Percentiles rank a stretch among this genome's conserved stretches.
Evolutionary conservation across 768 basidiomycete species (phyloP).

Genomic region (Daedaleopsis nitida): DNA sequence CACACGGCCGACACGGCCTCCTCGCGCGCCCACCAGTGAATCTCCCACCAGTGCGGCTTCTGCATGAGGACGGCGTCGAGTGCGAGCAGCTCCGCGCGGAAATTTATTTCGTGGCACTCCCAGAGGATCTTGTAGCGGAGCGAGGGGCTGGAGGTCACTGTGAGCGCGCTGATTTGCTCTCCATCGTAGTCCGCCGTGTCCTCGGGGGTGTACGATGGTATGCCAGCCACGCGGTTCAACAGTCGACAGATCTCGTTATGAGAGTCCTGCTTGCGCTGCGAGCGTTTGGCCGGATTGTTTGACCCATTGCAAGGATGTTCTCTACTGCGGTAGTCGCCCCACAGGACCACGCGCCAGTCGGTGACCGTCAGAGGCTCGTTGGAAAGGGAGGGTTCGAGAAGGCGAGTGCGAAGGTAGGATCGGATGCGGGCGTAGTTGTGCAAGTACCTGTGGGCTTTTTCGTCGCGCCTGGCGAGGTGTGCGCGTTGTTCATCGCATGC

Average conservation of each 20-base stretch:
- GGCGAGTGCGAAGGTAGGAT: background rate
- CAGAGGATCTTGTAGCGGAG: background rate
- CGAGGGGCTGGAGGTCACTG: too few species aligned
- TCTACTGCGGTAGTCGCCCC: background rate
- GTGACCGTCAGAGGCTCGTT: background rate
- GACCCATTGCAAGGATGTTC: background rate
- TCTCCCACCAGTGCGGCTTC: background rate
- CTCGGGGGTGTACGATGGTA: background rate
- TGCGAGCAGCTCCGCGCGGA: background rate
- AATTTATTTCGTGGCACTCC: slow-evolving; percentile 3
- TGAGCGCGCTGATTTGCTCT: background rate
- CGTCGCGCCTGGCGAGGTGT: background rate
- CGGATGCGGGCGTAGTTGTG: slow-evolving; percentile 6
- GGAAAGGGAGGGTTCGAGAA: background rate
- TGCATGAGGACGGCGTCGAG: background rate
- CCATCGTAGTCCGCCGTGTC: background rate
- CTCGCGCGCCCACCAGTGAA: background rate
- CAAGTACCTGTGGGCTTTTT: slow-evolving; percentile 1
- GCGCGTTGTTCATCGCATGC: background rate
- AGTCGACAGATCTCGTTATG: too few species aligned
- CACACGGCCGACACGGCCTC: background rate
- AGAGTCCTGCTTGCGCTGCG: too few species aligned
- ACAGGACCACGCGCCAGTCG: slow-evolving; percentile 5
- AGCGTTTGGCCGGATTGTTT: too few species aligned
- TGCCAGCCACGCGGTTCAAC: background rate